Evolutionary conservation across 2,329 filamentous ascomycete genomes (phyloP).

Genomic region (Phialophora macrospora): DNA sequence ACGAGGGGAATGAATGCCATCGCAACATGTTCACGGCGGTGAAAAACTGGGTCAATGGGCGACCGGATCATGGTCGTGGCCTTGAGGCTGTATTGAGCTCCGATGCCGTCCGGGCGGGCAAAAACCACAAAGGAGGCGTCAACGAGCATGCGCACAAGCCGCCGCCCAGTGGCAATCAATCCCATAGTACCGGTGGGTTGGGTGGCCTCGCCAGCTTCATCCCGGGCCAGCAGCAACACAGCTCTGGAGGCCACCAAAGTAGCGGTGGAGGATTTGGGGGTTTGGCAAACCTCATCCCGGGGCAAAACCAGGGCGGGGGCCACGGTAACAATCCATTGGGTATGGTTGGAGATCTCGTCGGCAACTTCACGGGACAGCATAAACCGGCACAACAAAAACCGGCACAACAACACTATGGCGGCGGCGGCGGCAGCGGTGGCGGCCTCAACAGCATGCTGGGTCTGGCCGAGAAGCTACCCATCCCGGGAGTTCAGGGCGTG

Average conservation of each 20-base stretch:
- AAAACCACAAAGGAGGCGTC: conserved; percentile 68
- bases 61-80: conserved; percentile 67
- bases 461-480: conserved; percentile 37
- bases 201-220: conserved; percentile 11
- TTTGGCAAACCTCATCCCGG: conserved; percentile 31
- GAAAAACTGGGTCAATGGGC: conserved; percentile 75
- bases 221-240: conserved; percentile 21
- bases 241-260: conserved; percentile 16
- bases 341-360: conserved; percentile 31
- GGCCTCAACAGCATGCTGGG: conserved; percentile 35
- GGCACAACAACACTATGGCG: conserved; percentile 19
- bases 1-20: conserved; percentile 78
- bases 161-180: conserved; percentile 11
- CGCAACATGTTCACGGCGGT: conserved; percentile 88
- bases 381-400: conserved; percentile 26
- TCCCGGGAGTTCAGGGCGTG: conserved; percentile 34
- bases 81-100: conserved; percentile 79
- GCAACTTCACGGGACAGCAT: conserved; percentile 27
- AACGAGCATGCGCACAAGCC: conserved; percentile 27
- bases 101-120: conserved; percentile 79
- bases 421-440: conserved; percentile 30
- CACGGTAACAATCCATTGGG: conserved; percentile 27
- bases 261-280: conserved; percentile 27
- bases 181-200: conserved; percentile 2
- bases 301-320: conserved; percentile 20